Percentiles rank a stretch among this genome's conserved stretches.
Evolutionary conservation across 805 yeast genomes (phyloP).

Genomic region (Spathaspora passalidarum): DNA sequence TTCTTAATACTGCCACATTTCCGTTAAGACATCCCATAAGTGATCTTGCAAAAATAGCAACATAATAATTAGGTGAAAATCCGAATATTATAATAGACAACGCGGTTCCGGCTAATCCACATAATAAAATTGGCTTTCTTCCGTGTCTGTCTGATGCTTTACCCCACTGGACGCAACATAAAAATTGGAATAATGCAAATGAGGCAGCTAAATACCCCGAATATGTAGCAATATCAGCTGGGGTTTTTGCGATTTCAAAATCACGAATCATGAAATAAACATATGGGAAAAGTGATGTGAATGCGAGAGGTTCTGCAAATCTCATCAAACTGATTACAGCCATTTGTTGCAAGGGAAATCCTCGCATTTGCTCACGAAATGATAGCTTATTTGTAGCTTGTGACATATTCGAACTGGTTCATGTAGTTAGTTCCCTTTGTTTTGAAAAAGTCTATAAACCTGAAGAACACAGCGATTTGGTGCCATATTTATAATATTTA

Average conservation of each 20-base stretch:
- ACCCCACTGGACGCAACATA: slow-evolving; percentile 63
- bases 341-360: slow-evolving; percentile 55
- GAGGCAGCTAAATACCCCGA: slow-evolving; percentile 61
- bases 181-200: slow-evolving; percentile 60
- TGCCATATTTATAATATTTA: neutral
- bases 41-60: slow-evolving; percentile 53
- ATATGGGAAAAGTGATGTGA: slow-evolving; percentile 63
- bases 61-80: slow-evolving; percentile 47
- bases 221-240: slow-evolving; percentile 54
- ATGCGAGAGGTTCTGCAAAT: slow-evolving; percentile 61
- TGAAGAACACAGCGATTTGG: neutral
- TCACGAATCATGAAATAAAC: slow-evolving; percentile 62
- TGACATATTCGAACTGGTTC: neutral
- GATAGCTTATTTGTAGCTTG: slow-evolving; percentile 11
- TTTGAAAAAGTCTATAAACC: neutral
- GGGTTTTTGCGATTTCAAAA: slow-evolving; percentile 47
- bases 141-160: slow-evolving; percentile 52
- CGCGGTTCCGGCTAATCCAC: slow-evolving; percentile 53
- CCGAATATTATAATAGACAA: slow-evolving; percentile 51
- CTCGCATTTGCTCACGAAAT: slow-evolving; percentile 50
- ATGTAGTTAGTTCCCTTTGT: neutral
- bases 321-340: slow-evolving; percentile 40
- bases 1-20: slow-evolving; percentile 62
- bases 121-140: slow-evolving; percentile 49
- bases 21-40: slow-evolving; percentile 60